Base-by-base conservation (phyloP, 2,329 filamentous ascomycete species). In the Ophiostoma australiae region DNA sequence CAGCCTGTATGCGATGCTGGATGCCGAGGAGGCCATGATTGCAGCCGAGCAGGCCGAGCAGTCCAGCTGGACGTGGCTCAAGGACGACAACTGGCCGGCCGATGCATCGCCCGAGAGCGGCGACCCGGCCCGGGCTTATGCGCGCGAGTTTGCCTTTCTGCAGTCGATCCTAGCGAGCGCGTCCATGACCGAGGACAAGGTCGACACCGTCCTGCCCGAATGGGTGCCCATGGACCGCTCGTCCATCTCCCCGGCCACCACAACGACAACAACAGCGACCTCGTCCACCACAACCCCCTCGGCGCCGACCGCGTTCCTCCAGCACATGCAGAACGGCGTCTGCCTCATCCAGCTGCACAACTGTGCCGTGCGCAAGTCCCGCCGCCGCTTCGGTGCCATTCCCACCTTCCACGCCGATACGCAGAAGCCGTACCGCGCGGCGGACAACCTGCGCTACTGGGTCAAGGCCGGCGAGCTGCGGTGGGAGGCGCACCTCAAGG, bases 381-480 rank as follows among this genome's bases (percentile, higher is more conserved):
- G 90, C 77, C 87, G 92, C 39, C 91, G 91, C 8, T 98, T 98
- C 78, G 93, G 94, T 69, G 88, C 92, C 73, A 97, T 99, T 77
- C 93, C 92, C 71, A 86, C 87, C 11, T 97, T 91, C 79, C 95
- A 98, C 79, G 90, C 89, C n/a, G 93, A 99, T 79, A 94, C 95
- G 11, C 90, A 89, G 72, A 98, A 98, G 81, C 95, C 95, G 0
- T 99, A 99, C 79, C 90, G 95, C 68, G 90, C 90, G 73, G 93
- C 94, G 3, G 95, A 99, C 76, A 99, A 99, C 79, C 84, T 99
- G 73, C 88, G 93, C 58, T 99, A 91, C 83, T 99, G 95, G 94
- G 87, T 91, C 80, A 99, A 99, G 82, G 95, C 94, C 1, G 93
- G 94, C 8, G 94, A 99, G 81, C 84, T 98, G 72, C 89, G 95